Evolutionary conservation across 2,329 filamentous ascomycete species (phyloP).

Genomic region (Magnaporthales sp.): DNA sequence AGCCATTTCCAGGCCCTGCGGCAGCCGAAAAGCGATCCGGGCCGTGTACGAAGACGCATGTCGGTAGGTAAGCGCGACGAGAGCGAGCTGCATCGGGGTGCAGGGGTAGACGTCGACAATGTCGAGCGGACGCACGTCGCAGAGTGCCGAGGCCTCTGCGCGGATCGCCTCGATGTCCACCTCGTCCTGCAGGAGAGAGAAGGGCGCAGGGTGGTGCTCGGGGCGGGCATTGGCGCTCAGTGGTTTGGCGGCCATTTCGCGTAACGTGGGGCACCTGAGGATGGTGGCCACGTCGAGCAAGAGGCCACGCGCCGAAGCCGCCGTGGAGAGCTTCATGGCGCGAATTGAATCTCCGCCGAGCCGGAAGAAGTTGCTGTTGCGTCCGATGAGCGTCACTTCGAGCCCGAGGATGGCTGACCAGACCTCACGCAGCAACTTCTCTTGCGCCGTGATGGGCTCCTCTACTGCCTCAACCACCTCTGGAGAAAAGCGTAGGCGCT

Average conservation of each 20-base stretch:
- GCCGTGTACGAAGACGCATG: conserved; percentile 6
- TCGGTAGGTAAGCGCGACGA: conserved; percentile 11
- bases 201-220: neutral
- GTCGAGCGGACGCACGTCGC: neutral
- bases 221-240: neutral
- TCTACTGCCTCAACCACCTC: neutral
- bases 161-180: conserved; percentile 26
- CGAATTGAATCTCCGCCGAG: conserved; percentile 52
- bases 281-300: neutral
- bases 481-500: neutral
- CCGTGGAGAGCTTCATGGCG: conserved; percentile 48
- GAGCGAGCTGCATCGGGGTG: conserved; percentile 14
- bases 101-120: conserved; percentile 14
- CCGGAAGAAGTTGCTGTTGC: conserved; percentile 42
- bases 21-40: conserved; percentile 3
- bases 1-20: neutral
- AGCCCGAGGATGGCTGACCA: neutral
- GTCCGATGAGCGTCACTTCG: neutral
- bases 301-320: neutral
- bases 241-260: neutral
- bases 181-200: conserved; percentile 20
- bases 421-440: conserved; percentile 11
- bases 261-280: conserved; percentile 20
- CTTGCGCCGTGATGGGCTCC: neutral
- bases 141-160: neutral